Evolutionary conservation across 2,329 filamentous ascomycete species (phyloP).

Genomic region (Zasmidium cellare): DNA sequence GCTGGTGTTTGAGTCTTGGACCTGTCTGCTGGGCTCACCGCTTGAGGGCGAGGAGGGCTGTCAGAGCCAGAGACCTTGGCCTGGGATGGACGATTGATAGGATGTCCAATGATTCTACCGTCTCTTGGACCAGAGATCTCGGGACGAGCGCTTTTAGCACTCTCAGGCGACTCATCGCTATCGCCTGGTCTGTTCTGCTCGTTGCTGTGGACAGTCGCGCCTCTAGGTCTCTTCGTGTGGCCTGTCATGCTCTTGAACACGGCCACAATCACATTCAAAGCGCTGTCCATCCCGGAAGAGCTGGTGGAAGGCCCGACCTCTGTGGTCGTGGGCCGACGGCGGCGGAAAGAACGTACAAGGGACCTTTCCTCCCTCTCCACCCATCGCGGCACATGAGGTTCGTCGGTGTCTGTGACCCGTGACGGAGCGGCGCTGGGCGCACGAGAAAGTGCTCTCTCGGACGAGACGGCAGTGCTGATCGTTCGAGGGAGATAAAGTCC

Average conservation of each 20-base stretch:
- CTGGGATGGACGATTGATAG: conserved; percentile 9
- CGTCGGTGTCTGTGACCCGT: not conserved
- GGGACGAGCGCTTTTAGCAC: conserved; percentile 10
- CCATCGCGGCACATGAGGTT: not conserved
- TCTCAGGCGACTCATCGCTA: conserved; percentile 6
- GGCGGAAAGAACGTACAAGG: conserved; percentile 6
- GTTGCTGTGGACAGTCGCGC: conserved; percentile 33
- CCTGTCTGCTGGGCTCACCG: not conserved
- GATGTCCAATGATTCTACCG: conserved; percentile 20
- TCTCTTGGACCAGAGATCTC: conserved; percentile 19
- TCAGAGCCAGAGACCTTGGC: not conserved
- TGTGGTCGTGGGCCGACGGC: conserved; percentile 12
- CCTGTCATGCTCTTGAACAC: conserved; percentile 3
- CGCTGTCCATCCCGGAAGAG: not conserved
- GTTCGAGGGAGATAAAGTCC: conserved; percentile 63
- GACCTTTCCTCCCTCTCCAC: conserved; percentile 4
- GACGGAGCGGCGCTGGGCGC: conserved; percentile 17
- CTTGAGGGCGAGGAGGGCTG: not conserved
- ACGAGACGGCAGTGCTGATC: conserved; percentile 56
- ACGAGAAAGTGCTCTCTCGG: conserved; percentile 32
- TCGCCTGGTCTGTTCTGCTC: conserved; percentile 1
- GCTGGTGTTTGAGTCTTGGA: not conserved
- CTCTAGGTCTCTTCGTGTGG: conserved; percentile 5
- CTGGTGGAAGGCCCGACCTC: conserved; percentile 6
- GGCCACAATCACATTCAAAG: not conserved